Conservation (phyloP, 2,329 filamentous ascomycete genomes). For the Microdochium trichocladiopsis region DNA sequence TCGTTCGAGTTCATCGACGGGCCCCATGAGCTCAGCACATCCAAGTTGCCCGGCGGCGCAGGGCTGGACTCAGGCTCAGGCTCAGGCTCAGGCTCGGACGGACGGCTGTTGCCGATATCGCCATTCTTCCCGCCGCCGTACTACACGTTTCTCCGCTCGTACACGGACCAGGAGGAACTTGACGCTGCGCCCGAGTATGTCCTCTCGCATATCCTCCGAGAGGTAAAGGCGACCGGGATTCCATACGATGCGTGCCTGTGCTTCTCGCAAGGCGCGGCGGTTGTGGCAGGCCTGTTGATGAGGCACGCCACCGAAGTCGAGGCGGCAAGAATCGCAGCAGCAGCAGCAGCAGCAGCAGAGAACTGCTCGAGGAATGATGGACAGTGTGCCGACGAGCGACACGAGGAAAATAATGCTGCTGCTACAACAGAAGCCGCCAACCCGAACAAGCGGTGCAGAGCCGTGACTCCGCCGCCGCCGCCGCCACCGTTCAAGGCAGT, state of each 20-base stretch:
- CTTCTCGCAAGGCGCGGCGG: background rate
- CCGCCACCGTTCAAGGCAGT: background rate
- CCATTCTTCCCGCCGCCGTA: background rate
- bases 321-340: background rate
- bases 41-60: no score
- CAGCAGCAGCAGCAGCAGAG: background rate
- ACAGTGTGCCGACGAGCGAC: no score
- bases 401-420: no score
- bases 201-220: background rate
- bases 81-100: no score
- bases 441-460: no score
- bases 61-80: no score
- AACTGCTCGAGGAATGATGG: no score
- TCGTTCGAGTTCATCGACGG: background rate
- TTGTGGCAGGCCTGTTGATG: background rate
- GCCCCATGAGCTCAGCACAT: background rate
- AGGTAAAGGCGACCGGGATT: background rate
- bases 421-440: no score
- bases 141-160: background rate
- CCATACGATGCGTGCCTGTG: background rate
- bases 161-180: background rate
- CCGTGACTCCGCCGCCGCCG: no score
- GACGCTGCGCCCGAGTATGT: background rate
- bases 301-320: background rate
- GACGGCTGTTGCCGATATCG: background rate